Evolutionary conservation across 306 rosid genomes (phyloP), one percentile per base, ranked within the genome.

Genomic region (Senna tora): DNA sequence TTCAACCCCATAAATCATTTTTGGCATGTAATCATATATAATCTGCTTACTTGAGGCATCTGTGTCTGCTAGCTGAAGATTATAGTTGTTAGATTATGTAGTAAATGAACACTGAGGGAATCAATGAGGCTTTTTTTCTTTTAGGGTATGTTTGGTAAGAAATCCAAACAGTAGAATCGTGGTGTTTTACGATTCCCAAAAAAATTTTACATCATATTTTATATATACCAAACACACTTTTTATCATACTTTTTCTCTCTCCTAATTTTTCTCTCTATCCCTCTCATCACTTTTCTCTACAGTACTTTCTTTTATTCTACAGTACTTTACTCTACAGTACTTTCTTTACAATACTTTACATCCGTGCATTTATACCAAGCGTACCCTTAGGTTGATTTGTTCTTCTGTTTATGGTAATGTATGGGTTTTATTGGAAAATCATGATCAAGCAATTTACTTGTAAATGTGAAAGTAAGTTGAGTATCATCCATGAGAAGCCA

Each of bases 1-100:
- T 3, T 49, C 77, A 6, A 59, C 80, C 52, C 55, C 73, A 47
- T 76, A 61, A 73, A 52, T 61, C 46, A 43, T 36, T 61, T 14
- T 43, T 63, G 6, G 50, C 74, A 54, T 73, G 30, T 72, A 53
- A 43, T 38, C 19, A 32, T 64, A 62, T 45, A 33, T 77, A 19
- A 41, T 30, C 49, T 53, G 51, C 63, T 63, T 45, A 34, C 19
- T 38, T 30, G 42, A 66, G 69, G 6, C 14, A 43, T 7, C 47
- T 28, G 42, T 63, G 52, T 57, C 36, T 36, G 15, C 15, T 62
- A n/a, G 43, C 41, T 9, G 20, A 20, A 14, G 36, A 30, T 11
- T 4, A 2, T 32, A 11, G 14, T 19, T 55, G 14, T 19, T 55
- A 21, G 66, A 69, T 52, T 32, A 43, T 32, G 41, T 25, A 60